Evolutionary conservation across 2,329 filamentous ascomycete genomes (phyloP).

Genomic region (Talaromyces islandicus): DNA sequence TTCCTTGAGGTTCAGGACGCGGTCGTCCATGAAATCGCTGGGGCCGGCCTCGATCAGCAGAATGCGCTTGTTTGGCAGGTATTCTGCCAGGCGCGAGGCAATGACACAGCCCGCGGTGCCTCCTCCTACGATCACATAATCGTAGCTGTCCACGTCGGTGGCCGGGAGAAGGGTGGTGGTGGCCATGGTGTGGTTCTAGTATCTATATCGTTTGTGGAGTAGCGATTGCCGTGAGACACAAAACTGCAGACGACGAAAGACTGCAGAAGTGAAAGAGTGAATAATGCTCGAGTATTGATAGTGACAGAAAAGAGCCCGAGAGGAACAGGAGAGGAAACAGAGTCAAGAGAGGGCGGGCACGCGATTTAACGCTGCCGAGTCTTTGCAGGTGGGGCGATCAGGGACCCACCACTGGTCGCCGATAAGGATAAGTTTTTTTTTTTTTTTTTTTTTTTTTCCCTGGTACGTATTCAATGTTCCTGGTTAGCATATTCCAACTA

Average conservation of each 20-base stretch:
- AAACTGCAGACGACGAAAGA: background rate
- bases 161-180: constrained; percentile 64
- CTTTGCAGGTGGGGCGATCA: background rate
- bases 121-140: constrained; percentile 81
- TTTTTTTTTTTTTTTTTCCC: background rate
- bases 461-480: no score
- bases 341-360: background rate
- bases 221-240: background rate
- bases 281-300: background rate
- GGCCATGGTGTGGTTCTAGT: constrained; percentile 8
- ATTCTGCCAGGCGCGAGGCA: constrained; percentile 71
- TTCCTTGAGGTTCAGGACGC: constrained; percentile 78
- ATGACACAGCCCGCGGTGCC: constrained; percentile 83
- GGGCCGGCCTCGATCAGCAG: constrained; percentile 84
- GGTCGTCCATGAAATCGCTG: constrained; percentile 81
- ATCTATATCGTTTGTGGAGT: no score
- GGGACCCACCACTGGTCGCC: background rate
- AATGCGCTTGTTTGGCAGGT: constrained; percentile 74
- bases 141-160: constrained; percentile 62
- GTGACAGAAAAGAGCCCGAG: background rate
- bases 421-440: background rate
- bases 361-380: background rate
- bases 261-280: background rate
- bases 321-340: background rate
- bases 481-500: no score